A percentile compares a stretch with the other conserved stretches of the same genome.
Evolutionary conservation across 768 basidiomycete species (phyloP).

Genomic region (Mycena latifolia): DNA sequence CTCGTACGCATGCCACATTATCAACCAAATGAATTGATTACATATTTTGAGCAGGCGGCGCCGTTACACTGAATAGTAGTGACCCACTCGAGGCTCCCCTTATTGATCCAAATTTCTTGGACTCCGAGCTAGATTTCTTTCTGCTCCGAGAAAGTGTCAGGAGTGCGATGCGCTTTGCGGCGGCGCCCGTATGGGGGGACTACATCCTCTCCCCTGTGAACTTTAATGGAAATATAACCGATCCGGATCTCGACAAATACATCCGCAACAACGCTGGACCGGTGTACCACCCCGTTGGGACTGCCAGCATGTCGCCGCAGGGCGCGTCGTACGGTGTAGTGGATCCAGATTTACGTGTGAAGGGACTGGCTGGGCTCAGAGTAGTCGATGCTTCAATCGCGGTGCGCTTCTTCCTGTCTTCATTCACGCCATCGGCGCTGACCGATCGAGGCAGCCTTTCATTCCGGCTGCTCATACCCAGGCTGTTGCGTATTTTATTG

Average conservation of each 20-base stretch:
- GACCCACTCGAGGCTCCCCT: constrained; percentile 60
- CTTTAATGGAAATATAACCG: constrained; percentile 30
- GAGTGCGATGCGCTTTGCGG: constrained; percentile 39
- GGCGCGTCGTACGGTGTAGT: constrained; percentile 49
- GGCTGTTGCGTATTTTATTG: background rate
- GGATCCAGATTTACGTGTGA: constrained; percentile 51
- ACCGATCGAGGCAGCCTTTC: background rate
- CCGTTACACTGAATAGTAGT: constrained; percentile 53
- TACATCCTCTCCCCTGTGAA: constrained; percentile 41
- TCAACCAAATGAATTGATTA: background rate
- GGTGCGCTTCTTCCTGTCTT: background rate
- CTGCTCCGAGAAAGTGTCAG: constrained; percentile 42
- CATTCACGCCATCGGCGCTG: background rate
- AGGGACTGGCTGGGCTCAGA: constrained; percentile 51
- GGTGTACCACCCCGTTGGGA: constrained; percentile 48
- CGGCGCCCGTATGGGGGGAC: constrained; percentile 42
- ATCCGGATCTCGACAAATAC: constrained; percentile 42
- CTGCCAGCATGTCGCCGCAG: constrained; percentile 47
- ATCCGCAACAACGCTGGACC: constrained; percentile 39
- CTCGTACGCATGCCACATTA: background rate
- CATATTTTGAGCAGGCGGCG: constrained; percentile 44
- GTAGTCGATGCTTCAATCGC: constrained; percentile 54
- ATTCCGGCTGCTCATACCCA: background rate
- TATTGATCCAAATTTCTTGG: constrained; percentile 64
- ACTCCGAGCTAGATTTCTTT: constrained; percentile 45